phyloP scores from a whole-genome alignment of 805 yeast genomes.

The Starmerella sp. region DNA sequence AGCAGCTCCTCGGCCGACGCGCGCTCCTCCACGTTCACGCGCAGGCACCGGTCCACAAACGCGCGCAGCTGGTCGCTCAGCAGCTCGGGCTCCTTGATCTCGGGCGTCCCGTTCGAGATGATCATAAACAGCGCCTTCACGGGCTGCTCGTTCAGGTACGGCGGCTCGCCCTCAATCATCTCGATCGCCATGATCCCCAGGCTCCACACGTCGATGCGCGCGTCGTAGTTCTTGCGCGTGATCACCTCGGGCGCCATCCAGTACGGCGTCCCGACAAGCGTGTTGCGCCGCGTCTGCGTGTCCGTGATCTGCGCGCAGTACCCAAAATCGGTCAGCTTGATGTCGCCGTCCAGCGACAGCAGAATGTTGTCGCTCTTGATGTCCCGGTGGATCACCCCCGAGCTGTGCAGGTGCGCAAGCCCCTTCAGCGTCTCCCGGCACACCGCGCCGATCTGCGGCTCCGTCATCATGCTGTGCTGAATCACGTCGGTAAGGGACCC shows the following conservation, averaged over 20 bases:
- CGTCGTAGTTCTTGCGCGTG: conserved; percentile 86
- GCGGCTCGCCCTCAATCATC: conserved; percentile 99
- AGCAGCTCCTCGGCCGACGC: conserved; percentile 68
- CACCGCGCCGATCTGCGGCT: conserved; percentile 90
- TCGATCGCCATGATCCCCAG: conserved; percentile 96
- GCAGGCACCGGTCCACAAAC: conserved; percentile 67
- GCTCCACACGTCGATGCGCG: conserved; percentile 96
- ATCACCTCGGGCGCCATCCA: conserved; percentile 99
- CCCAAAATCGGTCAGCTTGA: conserved; percentile 90
- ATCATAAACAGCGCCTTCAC: conserved; percentile 84
- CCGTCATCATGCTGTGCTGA: conserved; percentile 73
- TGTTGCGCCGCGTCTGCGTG: conserved; percentile 74
- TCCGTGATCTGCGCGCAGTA: conserved; percentile 91
- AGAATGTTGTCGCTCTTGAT: conserved; percentile 90
- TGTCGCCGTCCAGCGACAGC: conserved; percentile 71
- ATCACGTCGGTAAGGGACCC: conserved; percentile 94
- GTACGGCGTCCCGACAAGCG: conserved; percentile 99
- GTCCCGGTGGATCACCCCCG: conserved; percentile 91
- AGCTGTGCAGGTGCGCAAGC: conserved; percentile 72
- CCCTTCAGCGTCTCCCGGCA: conserved; percentile 86
- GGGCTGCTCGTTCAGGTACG: conserved; percentile 92
- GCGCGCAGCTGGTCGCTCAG: conserved; percentile 52
- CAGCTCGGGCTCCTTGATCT: conserved; percentile 75
- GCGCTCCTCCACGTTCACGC: conserved; percentile 72
- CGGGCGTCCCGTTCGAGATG: conserved; percentile 95